Conservation (phyloP, 2,329 filamentous ascomycete species). For the Hypocreales sp. region DNA sequence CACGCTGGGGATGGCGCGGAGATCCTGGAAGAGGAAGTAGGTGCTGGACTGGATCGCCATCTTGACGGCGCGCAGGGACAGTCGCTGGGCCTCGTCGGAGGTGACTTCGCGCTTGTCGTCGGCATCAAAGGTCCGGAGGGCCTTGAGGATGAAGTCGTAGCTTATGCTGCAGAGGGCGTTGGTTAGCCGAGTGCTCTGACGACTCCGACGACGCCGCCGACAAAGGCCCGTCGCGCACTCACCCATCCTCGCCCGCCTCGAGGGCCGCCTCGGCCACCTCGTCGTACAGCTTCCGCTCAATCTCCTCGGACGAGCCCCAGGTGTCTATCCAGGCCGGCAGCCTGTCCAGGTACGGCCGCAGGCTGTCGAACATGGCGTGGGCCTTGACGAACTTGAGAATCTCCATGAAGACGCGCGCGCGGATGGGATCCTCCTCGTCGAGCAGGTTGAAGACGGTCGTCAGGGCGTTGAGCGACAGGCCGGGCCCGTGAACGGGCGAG, state of each 20-base stretch:
- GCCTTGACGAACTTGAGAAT: conserved; percentile 71
- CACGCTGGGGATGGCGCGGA: conserved; percentile 67
- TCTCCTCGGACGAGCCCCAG: conserved; percentile 73
- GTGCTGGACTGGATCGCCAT: conserved; percentile 35
- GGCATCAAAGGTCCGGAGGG: conserved; percentile 43
- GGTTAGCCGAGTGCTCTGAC: too few relatives aligned
- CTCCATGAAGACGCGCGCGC: conserved; percentile 81
- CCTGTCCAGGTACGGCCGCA: conserved; percentile 71
- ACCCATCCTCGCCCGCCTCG: conserved; percentile 63
- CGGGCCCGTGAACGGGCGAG: conserved; percentile 71
- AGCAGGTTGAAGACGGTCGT: conserved; percentile 96
- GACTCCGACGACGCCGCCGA: too few relatives aligned
- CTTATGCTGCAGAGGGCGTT: conserved; percentile 27
- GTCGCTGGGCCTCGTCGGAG: conserved; percentile 43
- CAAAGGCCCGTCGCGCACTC: conserved; percentile 25
- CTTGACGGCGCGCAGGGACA: conserved; percentile 42
- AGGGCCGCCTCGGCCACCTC: conserved; percentile 68
- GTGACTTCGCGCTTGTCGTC: conserved; percentile 37
- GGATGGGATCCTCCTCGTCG: conserved; percentile 55
- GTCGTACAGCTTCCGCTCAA: conserved; percentile 72
- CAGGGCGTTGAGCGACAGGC: conserved; percentile 77
- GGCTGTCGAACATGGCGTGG: conserved; percentile 63
- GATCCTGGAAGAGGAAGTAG: conserved; percentile 61
- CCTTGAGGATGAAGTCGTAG: conserved; percentile 53
- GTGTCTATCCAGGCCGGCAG: conserved; percentile 67